A percentile compares a stretch with the other conserved stretches of the same genome.
Evolutionary conservation across 2,329 filamentous ascomycete species (phyloP).

Genomic region (Penicillium sp.): DNA sequence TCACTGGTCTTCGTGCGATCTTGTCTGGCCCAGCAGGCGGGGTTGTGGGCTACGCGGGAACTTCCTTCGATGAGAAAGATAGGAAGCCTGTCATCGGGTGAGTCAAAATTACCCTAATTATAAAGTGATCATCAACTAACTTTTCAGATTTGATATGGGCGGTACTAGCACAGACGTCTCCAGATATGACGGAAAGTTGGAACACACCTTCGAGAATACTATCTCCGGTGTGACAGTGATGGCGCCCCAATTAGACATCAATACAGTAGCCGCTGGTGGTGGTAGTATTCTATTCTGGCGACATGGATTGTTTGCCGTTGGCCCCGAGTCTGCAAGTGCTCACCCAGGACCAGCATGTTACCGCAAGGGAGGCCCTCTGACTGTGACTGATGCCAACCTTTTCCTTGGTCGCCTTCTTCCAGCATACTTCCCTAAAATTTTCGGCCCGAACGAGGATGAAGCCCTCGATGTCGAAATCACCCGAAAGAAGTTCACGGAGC

Average conservation of each 20-base stretch:
- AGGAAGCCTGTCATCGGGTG: conserved; percentile 69
- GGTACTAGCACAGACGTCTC: conserved; percentile 89
- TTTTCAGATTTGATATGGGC: conserved; percentile 76
- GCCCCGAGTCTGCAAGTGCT: conserved; percentile 85
- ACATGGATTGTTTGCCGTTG: conserved; percentile 88
- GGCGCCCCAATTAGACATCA: conserved; percentile 88
- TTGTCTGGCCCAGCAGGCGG: conserved; percentile 87
- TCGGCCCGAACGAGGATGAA: conserved; percentile 84
- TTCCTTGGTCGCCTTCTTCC: conserved; percentile 82
- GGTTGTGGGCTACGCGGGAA: conserved; percentile 85
- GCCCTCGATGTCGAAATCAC: conserved; percentile 75
- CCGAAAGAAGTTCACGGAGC: conserved; percentile 56
- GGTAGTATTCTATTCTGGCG: conserved; percentile 70
- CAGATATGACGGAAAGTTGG: conserved; percentile 81
- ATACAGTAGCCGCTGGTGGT: conserved; percentile 89
- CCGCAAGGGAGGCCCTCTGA: conserved; percentile 83
- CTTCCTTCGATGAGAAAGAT: conserved; percentile 76
- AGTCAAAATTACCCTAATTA: not conserved
- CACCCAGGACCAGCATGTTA: conserved; percentile 92
- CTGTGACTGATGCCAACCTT: conserved; percentile 89
- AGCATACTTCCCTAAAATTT: conserved; percentile 95
- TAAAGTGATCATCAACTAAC: not conserved
- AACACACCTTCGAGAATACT: conserved; percentile 92
- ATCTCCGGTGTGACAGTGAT: conserved; percentile 93
- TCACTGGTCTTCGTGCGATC: conserved; percentile 64